phyloP scores from a whole-genome alignment of 1,284 basidiomycete species.

The Rhodotorula sp. region DNA sequence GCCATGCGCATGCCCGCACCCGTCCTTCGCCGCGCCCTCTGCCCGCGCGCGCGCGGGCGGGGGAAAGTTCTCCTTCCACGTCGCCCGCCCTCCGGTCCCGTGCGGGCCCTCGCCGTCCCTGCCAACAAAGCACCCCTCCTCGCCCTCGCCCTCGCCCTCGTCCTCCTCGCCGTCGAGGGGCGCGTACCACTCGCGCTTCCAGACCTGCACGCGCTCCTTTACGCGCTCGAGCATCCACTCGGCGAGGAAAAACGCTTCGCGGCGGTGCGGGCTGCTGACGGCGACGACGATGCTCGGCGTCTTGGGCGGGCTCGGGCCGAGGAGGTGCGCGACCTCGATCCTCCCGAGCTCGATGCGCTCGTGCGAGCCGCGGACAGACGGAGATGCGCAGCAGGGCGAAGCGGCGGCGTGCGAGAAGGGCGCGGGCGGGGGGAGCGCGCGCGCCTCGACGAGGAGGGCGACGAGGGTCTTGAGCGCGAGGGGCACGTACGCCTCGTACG shows the following conservation, averaged over 20 bases:
- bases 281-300: conserved; percentile 48
- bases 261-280: conserved; percentile 71
- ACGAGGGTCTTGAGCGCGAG: conserved; percentile 75
- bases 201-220: conserved; percentile 78
- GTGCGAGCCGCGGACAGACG: neutral
- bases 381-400: neutral
- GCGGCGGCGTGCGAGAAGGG: conserved; percentile 8
- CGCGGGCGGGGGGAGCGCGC: conserved; percentile 15
- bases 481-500: conserved; percentile 77
- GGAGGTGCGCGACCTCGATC: conserved; percentile 36
- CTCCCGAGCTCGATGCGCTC: conserved; percentile 25
- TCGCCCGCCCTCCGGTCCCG: conserved; percentile 17
- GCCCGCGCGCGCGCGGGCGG: neutral
- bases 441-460: conserved; percentile 21
- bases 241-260: conserved; percentile 75
- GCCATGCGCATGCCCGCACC: no score
- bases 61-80: conserved; percentile 36
- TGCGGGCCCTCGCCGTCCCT: conserved; percentile 32
- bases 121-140: conserved; percentile 15
- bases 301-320: conserved; percentile 40
- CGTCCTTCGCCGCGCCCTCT: neutral
- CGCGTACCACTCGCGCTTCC: conserved; percentile 81
- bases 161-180: neutral
- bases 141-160: neutral
- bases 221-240: conserved; percentile 80